Base-by-base conservation (phyloP, 768 basidiomycete genomes). In the Serendipita sp. region DNA sequence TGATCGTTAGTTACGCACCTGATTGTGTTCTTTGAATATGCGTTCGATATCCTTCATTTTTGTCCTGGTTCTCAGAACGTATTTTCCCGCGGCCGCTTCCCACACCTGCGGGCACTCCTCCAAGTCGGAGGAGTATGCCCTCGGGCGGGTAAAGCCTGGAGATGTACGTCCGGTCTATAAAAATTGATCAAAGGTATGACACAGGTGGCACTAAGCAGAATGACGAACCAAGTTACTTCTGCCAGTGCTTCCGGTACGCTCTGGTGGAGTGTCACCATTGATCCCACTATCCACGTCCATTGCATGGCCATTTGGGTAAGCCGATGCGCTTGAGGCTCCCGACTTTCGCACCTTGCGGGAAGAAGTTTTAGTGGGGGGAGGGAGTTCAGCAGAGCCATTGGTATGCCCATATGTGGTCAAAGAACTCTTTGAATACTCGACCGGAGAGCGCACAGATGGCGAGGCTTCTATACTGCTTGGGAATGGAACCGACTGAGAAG, bases 51-150 rank as follows among this genome's bases (percentile, higher is more conserved):
- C 84, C 62, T 80, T 82, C 72, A 83, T 82, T 60, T 88, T 82
- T 70, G 83, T 83, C 70, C 85, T 82, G 3, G 86, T 87, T 69
- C 88, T 84, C 34, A 84, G 70, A 62, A 82, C 77, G 69, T 91
- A 91, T 64, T 82, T 81, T 62, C 78, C 76, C 15, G 91, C 77
- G 69, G 87, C 88, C 29, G 76, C 78, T 48, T 76, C 74, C 90
- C 90, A 91, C 15, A 91, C 70, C 65, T 90, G 88, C 68, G 81
- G 80, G 67, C 84, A 88, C 65, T 90, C 89, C 33, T 89, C 88
- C 66, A 91, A 75, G 76, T 91, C 89, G 23, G 89, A 90, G 16
- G 88, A 87, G 10, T 75, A 50, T 15, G 34, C 43, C 29, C 66
- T 36, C n/a, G 50, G 33, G 23, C 37, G 50, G 29, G 1, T 18